These are phyloP conservation scores for Citrus reticulata DNA, from an alignment of 345 rosid species.

Conservation along the genomic window DNA sequence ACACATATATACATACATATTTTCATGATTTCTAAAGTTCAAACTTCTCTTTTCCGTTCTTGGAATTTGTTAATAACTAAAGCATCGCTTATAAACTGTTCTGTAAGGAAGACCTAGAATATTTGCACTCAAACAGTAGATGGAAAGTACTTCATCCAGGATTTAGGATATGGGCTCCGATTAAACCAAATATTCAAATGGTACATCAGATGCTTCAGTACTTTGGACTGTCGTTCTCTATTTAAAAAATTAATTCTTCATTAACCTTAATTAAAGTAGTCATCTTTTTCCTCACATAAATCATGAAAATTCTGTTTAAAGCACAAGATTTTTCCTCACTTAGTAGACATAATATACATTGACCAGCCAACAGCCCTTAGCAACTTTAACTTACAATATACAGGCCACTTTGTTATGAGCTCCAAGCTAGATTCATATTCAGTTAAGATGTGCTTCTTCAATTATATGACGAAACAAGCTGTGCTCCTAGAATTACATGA, in stretches of 20 bases:
- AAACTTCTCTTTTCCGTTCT: background rate
- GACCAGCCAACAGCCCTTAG: background rate
- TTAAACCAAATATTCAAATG: background rate
- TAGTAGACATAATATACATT: background rate
- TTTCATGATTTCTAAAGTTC: background rate
- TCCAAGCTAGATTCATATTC: background rate
- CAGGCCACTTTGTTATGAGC: background rate
- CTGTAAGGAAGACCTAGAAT: background rate
- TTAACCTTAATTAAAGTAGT: background rate
- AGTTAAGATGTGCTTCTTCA: background rate
- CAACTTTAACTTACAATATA: background rate
- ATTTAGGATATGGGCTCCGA: background rate
- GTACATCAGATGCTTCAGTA: background rate
- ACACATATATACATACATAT: background rate
- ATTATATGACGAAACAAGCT: background rate
- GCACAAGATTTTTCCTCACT: background rate
- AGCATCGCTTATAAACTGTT: background rate
- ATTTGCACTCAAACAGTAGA: background rate
- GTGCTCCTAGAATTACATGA: background rate
- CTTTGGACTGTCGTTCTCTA: no score
- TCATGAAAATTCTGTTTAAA: background rate
- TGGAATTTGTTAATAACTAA: background rate
- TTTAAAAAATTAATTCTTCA: no score
- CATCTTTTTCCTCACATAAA: background rate
- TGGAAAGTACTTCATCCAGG: background rate